A percentile compares a stretch with the other conserved stretches of the same genome.
Conservation (phyloP, 805 yeast species). For the Teunomyces lycoperdinae region DNA sequence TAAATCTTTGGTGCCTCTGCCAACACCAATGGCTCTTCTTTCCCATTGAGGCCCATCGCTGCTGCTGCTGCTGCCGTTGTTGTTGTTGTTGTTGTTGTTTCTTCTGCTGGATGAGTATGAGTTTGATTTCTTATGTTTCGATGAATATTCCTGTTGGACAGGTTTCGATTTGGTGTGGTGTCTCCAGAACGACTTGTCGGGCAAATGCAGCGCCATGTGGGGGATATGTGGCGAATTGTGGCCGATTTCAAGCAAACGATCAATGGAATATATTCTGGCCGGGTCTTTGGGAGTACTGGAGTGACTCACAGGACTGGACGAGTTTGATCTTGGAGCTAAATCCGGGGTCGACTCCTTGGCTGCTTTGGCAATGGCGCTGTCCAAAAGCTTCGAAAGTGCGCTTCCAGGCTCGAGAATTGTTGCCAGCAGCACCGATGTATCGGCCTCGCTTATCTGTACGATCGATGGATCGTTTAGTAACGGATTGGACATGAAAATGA, state of each 20-base stretch:
- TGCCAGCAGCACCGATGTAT: conserved; percentile 3
- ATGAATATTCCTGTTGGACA: conserved; percentile 2
- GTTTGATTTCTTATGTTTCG: conserved; percentile 15
- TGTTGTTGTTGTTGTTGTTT: conserved; percentile 14
- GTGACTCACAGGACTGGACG: conserved; percentile 8
- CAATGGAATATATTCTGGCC: conserved; percentile 24
- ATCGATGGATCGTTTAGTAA: conserved; percentile 32
- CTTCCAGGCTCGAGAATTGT: conserved; percentile 27
- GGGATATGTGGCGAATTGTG: conserved; percentile 25
- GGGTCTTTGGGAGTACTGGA: conserved; percentile 6
- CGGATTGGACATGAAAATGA: conserved; percentile 13
- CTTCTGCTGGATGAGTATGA: conserved; percentile 13
- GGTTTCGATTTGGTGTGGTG: conserved; percentile 16
- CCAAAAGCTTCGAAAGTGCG: conserved; percentile 41
- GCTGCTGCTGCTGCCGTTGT: conserved; percentile 10
- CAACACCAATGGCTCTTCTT: conserved; percentile 20
- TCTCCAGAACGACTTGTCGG: conserved; percentile 51
- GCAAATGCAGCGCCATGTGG: conserved; percentile 28
- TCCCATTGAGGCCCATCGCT: conserved; percentile 26
- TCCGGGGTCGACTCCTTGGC: conserved; percentile 45
- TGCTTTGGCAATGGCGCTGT: conserved; percentile 47
- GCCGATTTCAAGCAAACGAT: conserved; percentile 28
- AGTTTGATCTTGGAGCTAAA: conserved; percentile 14
- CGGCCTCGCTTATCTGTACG: conserved; percentile 13
- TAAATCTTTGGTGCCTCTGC: conserved; percentile 19